phyloP scores from a whole-genome alignment of 176 grass and related monocot species.

The Avena atlantica region DNA sequence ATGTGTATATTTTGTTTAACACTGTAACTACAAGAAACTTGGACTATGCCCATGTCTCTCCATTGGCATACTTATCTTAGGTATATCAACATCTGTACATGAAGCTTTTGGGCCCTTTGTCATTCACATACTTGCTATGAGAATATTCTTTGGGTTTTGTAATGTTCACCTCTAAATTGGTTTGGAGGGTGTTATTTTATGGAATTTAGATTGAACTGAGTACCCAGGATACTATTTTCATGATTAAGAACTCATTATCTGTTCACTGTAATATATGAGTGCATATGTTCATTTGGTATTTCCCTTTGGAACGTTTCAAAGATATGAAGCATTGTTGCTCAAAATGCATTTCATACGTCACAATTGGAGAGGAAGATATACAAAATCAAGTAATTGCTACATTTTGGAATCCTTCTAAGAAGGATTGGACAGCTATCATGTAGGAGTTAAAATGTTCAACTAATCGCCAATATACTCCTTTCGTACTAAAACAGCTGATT shows the following conservation, averaged over 20 bases:
- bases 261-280: slow-evolving; percentile 11
- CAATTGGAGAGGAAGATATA: slow-evolving; percentile 1
- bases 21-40: slow-evolving; percentile 3
- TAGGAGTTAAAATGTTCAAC: neutral
- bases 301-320: neutral
- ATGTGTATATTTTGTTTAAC: neutral
- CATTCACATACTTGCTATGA: neutral
- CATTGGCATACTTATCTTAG: slow-evolving; percentile 4
- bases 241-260: neutral
- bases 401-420: neutral
- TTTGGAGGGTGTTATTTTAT: neutral
- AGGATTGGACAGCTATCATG: slow-evolving; percentile 8
- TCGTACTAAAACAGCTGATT: neutral
- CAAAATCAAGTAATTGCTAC: neutral
- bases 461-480: neutral
- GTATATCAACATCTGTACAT: neutral
- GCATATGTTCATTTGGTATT: neutral
- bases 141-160: neutral
- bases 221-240: neutral
- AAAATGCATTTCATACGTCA: neutral
- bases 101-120: neutral
- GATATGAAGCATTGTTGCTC: neutral
- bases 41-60: neutral
- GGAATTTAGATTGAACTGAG: slow-evolving; percentile 3
- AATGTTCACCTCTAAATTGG: neutral